phyloP scores from a whole-genome alignment of 2,329 filamentous ascomycete species.

The Botrytis fragariae region DNA sequence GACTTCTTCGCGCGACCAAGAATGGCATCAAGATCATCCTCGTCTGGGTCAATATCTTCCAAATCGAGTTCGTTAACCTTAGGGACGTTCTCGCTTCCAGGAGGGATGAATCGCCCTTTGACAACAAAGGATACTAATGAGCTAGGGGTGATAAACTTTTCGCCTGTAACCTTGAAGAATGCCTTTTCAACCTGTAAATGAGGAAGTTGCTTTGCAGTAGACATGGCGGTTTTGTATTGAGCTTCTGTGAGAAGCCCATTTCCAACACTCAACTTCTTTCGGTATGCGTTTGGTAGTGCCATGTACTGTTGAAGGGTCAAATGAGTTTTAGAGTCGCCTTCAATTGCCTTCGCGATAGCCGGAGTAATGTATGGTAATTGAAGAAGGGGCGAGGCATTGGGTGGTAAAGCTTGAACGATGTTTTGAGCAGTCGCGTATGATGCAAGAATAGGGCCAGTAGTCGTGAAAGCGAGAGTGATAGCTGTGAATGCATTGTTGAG shows the following conservation, averaged over 20 bases:
- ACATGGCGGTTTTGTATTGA: constrained; percentile 73
- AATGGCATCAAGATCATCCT: constrained; percentile 85
- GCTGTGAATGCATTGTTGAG: constrained; percentile 84
- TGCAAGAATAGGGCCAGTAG: constrained; percentile 75
- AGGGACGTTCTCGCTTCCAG: constrained; percentile 73
- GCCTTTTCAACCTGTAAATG: constrained; percentile 82
- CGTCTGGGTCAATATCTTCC: constrained; percentile 86
- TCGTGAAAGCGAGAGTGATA: constrained; percentile 84
- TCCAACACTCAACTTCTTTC: constrained; percentile 69
- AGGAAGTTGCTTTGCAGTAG: constrained; percentile 80
- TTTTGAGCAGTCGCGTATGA: constrained; percentile 82
- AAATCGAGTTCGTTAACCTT: constrained; percentile 74
- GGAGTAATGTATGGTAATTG: constrained; percentile 87
- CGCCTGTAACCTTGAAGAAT: constrained; percentile 98
- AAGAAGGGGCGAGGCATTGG: constrained; percentile 79
- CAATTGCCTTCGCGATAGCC: constrained; percentile 61
- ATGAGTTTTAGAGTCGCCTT: constrained; percentile 73
- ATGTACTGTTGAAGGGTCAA: constrained; percentile 85
- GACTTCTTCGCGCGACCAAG: constrained; percentile 70
- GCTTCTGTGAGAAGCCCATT: constrained; percentile 67
- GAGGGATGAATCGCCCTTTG: constrained; percentile 90
- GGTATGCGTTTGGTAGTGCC: constrained; percentile 71
- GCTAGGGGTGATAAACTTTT: constrained; percentile 86
- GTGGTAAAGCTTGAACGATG: constrained; percentile 84
- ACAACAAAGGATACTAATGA: constrained; percentile 92